phyloP scores from a whole-genome alignment of 306 rosid genomes.

The Cucumis melo region DNA sequence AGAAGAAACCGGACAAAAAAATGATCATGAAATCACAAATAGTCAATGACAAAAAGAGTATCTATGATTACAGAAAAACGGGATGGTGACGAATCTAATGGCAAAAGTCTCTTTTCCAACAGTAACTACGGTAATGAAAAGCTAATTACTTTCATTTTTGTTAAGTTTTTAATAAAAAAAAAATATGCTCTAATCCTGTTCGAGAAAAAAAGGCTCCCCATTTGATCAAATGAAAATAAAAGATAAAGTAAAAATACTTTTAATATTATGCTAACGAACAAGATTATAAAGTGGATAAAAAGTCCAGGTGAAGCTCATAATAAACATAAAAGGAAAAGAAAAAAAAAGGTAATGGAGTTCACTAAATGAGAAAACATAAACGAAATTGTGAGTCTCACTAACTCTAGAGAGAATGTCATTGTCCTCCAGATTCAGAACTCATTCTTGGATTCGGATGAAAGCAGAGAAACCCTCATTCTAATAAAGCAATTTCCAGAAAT shows the following conservation, averaged over 20 bases:
- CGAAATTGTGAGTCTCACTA: neutral
- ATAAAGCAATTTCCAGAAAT: neutral
- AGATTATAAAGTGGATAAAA: neutral
- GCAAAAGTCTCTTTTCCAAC: neutral
- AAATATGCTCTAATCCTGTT: neutral
- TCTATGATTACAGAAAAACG: neutral
- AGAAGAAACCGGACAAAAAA: slow-evolving; percentile 8
- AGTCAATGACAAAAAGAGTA: neutral
- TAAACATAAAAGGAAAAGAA: neutral
- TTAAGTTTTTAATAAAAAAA: neutral
- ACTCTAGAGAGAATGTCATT: neutral
- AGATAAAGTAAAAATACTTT: neutral
- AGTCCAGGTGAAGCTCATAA: neutral
- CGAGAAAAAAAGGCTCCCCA: neutral
- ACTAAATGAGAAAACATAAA: neutral
- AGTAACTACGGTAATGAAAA: neutral
- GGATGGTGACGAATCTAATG: neutral
- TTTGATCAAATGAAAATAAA: neutral
- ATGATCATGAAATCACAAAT: slow-evolving; percentile 13
- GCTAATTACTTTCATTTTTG: neutral
- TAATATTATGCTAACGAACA: neutral
- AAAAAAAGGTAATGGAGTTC: neutral
- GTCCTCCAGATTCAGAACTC: neutral
- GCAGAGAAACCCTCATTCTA: neutral
- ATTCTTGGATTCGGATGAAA: neutral